Base-by-base conservation (phyloP, 148 eudicot genomes). In the Silene conica region DNA sequence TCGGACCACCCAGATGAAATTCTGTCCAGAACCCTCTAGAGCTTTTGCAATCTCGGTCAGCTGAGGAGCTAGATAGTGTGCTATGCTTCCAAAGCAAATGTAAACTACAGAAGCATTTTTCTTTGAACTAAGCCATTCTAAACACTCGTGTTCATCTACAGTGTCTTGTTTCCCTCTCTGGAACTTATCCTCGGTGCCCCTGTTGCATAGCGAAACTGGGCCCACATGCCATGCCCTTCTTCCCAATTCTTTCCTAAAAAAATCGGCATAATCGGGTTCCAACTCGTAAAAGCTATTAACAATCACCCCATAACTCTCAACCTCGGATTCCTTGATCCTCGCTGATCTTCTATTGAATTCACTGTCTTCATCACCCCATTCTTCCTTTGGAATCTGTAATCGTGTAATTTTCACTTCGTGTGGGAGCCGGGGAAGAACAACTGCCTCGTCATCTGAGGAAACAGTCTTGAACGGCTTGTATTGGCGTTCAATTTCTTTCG, bases 271-370 rank as follows among this genome's bases (percentile, higher is more conserved):
- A 4, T 74, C 89, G 0, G 87, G 84, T 66, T 90, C 96, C 19
- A 90, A 87, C 85, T 90, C 96, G 50, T 85, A 85, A 72, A 90
- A 88, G 78, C 88, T 90, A 70, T 92, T 90, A 0, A 82, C 74
- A 12, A 92, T 75, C 18, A 82, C 81, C 69, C 97, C 97, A 20
- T 56, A 86, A 72, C 89, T 85, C 5, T 6, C 74, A 5, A 63
- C n/a, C 58, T 79, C 89, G 0, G 89, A 71, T 43, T 84, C 82
- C 52, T 41, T 45, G 45, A 67, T 41, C 70, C 25, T 43, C 5
- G 70, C 55, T 3, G 70, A 41, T 43, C 70, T 67, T 67, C 26
- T 67, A n/a, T 43, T 67, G 19, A 67, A 43, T 5, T 43, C 54
- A 22, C 12, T 67, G 11, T 67, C 70, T 1, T 34, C 60, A 0